These are phyloP conservation scores for Cydonia oblonga DNA, from an alignment of 331 rosid species.

Conservation along the genomic window DNA sequence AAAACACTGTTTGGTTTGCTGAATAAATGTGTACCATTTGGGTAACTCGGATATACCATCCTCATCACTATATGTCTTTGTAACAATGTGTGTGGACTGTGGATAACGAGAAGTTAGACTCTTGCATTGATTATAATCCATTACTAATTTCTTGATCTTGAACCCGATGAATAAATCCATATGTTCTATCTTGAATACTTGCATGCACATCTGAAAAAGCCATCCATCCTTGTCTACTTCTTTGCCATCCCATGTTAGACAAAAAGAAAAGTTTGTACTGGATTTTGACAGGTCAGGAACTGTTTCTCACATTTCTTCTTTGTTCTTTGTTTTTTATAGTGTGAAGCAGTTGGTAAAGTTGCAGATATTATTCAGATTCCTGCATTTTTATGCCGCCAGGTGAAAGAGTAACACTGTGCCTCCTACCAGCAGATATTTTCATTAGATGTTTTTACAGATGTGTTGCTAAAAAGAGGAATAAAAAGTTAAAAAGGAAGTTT, in stretches of 20 bases:
- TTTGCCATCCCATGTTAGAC: not conserved
- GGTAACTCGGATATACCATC: not conserved
- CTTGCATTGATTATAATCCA: not conserved
- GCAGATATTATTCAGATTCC: slow-evolving; percentile 97
- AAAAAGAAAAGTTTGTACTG: not conserved
- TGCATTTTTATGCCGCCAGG: slow-evolving; percentile 94
- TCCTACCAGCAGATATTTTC: not conserved
- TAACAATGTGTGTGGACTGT: not conserved
- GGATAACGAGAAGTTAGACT: not conserved
- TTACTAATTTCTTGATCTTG: not conserved
- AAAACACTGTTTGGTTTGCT: not conserved
- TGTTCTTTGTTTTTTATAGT: slow-evolving; percentile 35
- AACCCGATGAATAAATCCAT: not conserved
- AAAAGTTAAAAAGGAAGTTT: not conserved
- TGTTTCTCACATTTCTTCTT: not conserved
- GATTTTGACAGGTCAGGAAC: slow-evolving; percentile 2
- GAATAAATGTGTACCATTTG: not conserved
- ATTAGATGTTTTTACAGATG: not conserved
- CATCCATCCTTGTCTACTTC: not conserved
- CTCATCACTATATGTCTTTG: not conserved
- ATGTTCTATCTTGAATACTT: not conserved
- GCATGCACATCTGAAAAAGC: not conserved
- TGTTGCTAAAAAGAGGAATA: not conserved
- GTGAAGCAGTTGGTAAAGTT: slow-evolving; percentile 87
- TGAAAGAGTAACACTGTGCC: slow-evolving; percentile 25